These are phyloP conservation scores for Tieghemostelium lacteum DNA, from an alignment of 78 protist genomes.

Conservation along the genomic window DNA sequence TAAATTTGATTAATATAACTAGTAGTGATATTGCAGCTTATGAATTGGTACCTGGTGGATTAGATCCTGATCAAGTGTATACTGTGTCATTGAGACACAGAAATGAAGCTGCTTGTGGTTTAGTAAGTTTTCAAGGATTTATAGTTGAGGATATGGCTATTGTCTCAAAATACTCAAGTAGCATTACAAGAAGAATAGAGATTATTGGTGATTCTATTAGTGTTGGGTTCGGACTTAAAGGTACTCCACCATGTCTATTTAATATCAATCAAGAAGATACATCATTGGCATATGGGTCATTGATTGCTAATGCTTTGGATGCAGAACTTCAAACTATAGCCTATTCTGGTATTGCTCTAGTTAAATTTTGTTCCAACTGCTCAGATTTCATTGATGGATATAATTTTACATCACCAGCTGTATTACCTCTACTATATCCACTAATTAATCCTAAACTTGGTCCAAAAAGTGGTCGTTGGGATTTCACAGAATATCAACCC, in stretches of 20 bases:
- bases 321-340: constrained; percentile 16
- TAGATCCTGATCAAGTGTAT: constrained; percentile 12
- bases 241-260: constrained; percentile 24
- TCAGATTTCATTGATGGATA: no score
- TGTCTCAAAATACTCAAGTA: background rate
- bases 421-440: constrained; percentile 16
- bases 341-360: constrained; percentile 74
- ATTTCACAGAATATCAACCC: constrained; percentile 16
- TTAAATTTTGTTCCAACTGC: no score
- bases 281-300: constrained; percentile 7
- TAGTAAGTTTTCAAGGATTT: constrained; percentile 30
- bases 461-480: constrained; percentile 17
- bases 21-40: no score
- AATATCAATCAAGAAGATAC: constrained; percentile 41
- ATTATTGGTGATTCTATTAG: constrained; percentile 79
- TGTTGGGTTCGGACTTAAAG: constrained; percentile 50
- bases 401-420: no score
- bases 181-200: constrained; percentile 24
- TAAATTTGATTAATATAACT: constrained; percentile 8
- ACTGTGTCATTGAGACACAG: constrained; percentile 5
- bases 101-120: constrained; percentile 51
- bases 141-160: constrained; percentile 15
- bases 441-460: constrained; percentile 16
- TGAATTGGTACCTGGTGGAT: background rate
- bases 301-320: constrained; percentile 10